A percentile compares a stretch with the other conserved stretches of the same genome.
Conservation (phyloP, 495 filamentous ascomycete species). For the Bombardia bombarda region DNA sequence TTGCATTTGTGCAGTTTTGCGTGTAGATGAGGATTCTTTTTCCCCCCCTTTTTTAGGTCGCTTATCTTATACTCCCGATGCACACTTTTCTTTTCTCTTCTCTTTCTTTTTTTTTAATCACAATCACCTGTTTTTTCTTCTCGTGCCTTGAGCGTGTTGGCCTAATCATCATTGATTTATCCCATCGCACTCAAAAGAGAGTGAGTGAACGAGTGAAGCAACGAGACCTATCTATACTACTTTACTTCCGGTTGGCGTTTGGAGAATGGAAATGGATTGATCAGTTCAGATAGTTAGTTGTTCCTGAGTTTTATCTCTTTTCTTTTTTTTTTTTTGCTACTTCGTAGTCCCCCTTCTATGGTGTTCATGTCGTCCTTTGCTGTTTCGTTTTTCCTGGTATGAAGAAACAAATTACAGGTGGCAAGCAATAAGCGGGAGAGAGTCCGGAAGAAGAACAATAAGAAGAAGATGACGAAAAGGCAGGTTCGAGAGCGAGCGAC, state of each 20-base stretch:
- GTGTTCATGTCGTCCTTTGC: background rate
- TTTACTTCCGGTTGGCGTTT: too few relatives aligned
- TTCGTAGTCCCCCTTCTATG: too few relatives aligned
- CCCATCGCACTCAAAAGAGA: background rate
- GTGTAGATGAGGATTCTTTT: too few relatives aligned
- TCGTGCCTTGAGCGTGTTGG: background rate
- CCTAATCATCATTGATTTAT: background rate
- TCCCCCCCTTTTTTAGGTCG: too few relatives aligned
- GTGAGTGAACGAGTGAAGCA: background rate
- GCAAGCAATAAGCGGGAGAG: too few relatives aligned
- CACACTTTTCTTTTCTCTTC: slow-evolving; percentile 9
- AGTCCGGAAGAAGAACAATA: too few relatives aligned
- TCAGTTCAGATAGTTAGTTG: background rate
- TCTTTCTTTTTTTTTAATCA: slow-evolving; percentile 9
- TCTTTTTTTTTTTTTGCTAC: background rate
- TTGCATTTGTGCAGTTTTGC: too few relatives aligned
- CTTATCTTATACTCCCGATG: too few relatives aligned
- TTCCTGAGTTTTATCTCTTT: background rate
- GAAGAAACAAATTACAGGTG: too few relatives aligned
- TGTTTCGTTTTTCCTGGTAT: background rate
- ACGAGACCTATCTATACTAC: background rate
- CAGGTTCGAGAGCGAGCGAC: too few relatives aligned
- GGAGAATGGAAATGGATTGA: background rate
- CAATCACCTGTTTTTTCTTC: slow-evolving; percentile 3
- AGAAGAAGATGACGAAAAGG: too few relatives aligned